Evolutionary conservation across 1,139 yeast genomes (phyloP).

Genomic region (Wickerhamomyces sp.): DNA sequence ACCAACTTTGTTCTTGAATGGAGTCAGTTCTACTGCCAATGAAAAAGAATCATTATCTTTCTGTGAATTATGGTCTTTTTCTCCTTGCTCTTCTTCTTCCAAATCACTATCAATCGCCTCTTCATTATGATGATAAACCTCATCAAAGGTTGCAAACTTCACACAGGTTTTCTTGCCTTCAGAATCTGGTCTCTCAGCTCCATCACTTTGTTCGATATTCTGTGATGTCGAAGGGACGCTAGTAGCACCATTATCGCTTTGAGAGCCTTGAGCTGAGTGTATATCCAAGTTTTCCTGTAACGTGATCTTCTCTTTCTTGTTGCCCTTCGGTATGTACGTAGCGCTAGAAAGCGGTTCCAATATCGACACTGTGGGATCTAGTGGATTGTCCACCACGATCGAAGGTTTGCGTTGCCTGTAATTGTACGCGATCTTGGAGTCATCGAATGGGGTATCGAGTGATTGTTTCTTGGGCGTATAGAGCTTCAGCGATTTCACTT

Average conservation of each 20-base stretch:
- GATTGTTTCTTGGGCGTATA: slow-evolving; percentile 3
- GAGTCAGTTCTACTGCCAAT: slow-evolving; percentile 77
- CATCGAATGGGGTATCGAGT: slow-evolving; percentile 9
- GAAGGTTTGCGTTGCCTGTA: slow-evolving; percentile 1
- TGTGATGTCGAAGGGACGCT: slow-evolving; percentile 7
- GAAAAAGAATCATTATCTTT: slow-evolving; percentile 48
- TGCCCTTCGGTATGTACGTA: slow-evolving; percentile 59
- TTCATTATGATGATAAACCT: background rate
- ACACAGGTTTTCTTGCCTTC: slow-evolving; percentile 2
- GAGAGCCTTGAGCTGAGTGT: slow-evolving; percentile 3
- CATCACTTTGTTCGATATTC: background rate
- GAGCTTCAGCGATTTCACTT: slow-evolving; percentile 12
- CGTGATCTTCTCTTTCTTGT: slow-evolving; percentile 10
- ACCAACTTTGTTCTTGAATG: slow-evolving; percentile 90
- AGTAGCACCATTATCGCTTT: slow-evolving; percentile 4
- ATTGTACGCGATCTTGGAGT: background rate
- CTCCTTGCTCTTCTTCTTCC: slow-evolving; percentile 4
- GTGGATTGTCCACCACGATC: slow-evolving; percentile 2
- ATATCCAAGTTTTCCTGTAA: slow-evolving; percentile 20
- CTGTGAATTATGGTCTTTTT: slow-evolving; percentile 19
- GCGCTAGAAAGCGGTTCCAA: slow-evolving; percentile 60
- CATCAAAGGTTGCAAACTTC: slow-evolving; percentile 9
- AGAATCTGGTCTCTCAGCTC: background rate
- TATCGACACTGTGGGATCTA: slow-evolving; percentile 9
- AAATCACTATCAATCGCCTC: slow-evolving; percentile 6